phyloP scores from a whole-genome alignment of 2,329 filamentous ascomycete genomes.

The Biscogniauxia mediterranea region DNA sequence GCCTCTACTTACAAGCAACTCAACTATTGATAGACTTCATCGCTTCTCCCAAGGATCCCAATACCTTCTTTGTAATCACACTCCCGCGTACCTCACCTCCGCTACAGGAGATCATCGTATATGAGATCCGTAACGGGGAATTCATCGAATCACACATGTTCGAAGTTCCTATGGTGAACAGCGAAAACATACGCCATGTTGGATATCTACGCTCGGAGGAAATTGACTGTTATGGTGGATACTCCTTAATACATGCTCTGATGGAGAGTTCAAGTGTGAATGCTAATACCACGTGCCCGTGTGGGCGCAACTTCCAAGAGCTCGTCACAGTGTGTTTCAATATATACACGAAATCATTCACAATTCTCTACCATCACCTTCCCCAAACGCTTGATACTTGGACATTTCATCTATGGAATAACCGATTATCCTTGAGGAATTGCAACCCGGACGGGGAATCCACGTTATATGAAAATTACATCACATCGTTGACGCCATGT shows the following conservation, averaged over 20 bases:
- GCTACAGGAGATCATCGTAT: conserved; percentile 20
- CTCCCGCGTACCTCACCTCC: conserved; percentile 17
- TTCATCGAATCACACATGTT: conserved; percentile 21
- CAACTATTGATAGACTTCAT: conserved; percentile 31
- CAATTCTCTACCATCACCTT: conserved; percentile 27
- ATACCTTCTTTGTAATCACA: conserved; percentile 29
- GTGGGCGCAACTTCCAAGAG: conserved; percentile 14
- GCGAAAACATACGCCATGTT: conserved; percentile 15
- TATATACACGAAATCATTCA: conserved; percentile 31
- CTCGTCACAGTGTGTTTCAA: conserved; percentile 32
- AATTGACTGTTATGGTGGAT: conserved; percentile 30
- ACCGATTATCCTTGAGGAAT: conserved; percentile 1
- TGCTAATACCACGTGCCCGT: conserved; percentile 6
- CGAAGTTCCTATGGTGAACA: conserved; percentile 17
- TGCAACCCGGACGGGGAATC: neutral
- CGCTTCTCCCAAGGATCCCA: conserved; percentile 22
- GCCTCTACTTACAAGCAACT: conserved; percentile 16
- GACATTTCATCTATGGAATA: conserved; percentile 30
- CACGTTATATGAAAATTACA: conserved; percentile 4
- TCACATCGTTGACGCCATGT: conserved; percentile 13
- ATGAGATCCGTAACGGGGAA: conserved; percentile 26
- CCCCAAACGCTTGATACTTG: conserved; percentile 11
- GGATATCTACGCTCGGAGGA: conserved; percentile 31
- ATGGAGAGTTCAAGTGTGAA: conserved; percentile 12
- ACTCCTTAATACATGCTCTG: conserved; percentile 27